Percentiles rank a stretch among this genome's conserved stretches.
Conservation (phyloP, 768 basidiomycete genomes). For the Trametes gibbosa region DNA sequence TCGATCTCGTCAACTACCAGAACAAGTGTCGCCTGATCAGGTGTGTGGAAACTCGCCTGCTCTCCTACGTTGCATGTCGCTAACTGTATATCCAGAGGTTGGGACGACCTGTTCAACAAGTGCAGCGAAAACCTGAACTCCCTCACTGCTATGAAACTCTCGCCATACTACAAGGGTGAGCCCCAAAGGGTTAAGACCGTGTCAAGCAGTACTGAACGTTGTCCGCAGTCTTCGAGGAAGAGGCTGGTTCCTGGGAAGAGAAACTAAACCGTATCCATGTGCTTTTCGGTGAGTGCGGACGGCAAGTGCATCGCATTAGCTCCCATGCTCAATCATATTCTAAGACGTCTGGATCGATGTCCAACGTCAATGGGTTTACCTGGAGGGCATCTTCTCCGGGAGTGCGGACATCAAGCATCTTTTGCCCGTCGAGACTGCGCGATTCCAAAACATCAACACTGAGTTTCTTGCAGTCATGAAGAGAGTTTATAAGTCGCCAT, state of each 20-base stretch:
- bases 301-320: background rate
- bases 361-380: conserved; percentile 98
- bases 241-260: conserved; percentile 94
- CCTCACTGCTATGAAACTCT: conserved; percentile 93
- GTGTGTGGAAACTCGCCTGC: conserved; percentile 38
- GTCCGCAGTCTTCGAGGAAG: conserved; percentile 81
- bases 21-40: conserved; percentile 96
- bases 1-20: conserved; percentile 97
- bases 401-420: conserved; percentile 99
- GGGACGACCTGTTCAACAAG: conserved; percentile 96
- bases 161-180: conserved; percentile 95
- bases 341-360: conserved; percentile 99
- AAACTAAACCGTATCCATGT: conserved; percentile 96
- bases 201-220: background rate
- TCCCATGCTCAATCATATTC: conserved; percentile 4
- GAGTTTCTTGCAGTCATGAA: conserved; percentile 99
- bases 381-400: conserved; percentile 99
- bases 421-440: conserved; percentile 93
- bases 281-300: conserved; percentile 68
- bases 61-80: background rate
- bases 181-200: conserved; percentile 3
- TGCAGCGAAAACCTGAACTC: conserved; percentile 98
- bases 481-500: conserved; percentile 99
- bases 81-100: conserved; percentile 58
- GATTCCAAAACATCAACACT: conserved; percentile 97